These are phyloP conservation scores for Erodium texanum DNA, from an alignment of 441 rosid species.

Conservation along the genomic window DNA sequence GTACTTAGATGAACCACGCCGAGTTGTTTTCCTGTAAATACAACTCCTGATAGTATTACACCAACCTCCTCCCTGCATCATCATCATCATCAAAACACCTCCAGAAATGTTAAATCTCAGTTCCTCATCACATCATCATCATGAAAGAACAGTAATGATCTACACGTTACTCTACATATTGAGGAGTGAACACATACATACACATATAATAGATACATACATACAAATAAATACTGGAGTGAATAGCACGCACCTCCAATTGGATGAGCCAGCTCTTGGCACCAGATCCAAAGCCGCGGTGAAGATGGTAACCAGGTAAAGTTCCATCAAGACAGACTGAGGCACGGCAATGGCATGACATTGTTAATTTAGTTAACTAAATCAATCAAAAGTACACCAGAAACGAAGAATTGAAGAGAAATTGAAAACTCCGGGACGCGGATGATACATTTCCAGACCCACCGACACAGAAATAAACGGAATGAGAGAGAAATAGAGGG, in stretches of 20 bases:
- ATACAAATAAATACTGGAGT: background rate
- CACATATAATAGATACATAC: background rate
- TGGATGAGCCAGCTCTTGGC: constrained; percentile 54
- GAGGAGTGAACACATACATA: background rate
- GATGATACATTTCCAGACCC: too few relatives aligned
- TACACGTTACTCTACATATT: background rate
- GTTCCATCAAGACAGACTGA: constrained; percentile 70
- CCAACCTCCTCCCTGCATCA: constrained; percentile 73
- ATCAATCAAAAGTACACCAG: background rate
- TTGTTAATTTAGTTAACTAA: background rate
- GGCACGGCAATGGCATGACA: constrained; percentile 7
- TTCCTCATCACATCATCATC: background rate
- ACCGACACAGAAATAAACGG: background rate
- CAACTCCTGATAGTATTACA: constrained; percentile 47
- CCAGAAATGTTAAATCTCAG: background rate
- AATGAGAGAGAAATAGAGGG: background rate
- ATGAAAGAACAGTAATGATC: background rate
- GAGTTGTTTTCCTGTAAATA: constrained; percentile 56
- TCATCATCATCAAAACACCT: background rate
- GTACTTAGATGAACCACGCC: constrained; percentile 56
- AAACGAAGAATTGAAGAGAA: background rate
- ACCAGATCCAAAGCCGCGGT: constrained; percentile 50
- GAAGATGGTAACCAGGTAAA: constrained; percentile 58
- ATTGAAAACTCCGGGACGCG: too few relatives aligned
- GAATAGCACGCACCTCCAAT: constrained; percentile 36